These are phyloP conservation scores for Mycena haematopus DNA, from an alignment of 768 basidiomycete species.

Conservation along the genomic window DNA sequence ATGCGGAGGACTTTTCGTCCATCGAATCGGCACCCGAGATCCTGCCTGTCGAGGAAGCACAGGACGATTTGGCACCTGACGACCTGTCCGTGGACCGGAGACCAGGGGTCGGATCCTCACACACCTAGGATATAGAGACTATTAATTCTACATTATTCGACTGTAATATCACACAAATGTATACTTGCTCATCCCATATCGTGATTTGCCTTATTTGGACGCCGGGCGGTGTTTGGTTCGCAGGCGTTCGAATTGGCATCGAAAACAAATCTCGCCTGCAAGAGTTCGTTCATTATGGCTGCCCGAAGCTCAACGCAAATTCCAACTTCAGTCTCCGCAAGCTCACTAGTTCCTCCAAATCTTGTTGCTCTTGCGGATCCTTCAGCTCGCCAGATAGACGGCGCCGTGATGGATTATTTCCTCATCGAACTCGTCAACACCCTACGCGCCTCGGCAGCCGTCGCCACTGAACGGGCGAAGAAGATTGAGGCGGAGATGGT, in stretches of 20 bases:
- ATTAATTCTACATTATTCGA: constrained; percentile 18
- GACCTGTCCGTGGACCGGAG: neutral
- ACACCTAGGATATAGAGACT: constrained; percentile 4
- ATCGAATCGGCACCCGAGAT: too few species aligned
- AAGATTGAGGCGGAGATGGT: constrained; percentile 81
- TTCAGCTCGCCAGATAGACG: constrained; percentile 65
- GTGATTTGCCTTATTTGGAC: neutral
- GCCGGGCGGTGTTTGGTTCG: constrained; percentile 2
- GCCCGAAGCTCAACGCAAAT: constrained; percentile 42
- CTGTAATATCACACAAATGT: constrained; percentile 18
- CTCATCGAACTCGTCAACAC: constrained; percentile 81
- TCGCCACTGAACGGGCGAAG: constrained; percentile 71
- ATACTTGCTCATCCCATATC: constrained; percentile 18
- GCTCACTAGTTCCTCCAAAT: constrained; percentile 34
- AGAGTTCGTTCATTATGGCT: constrained; percentile 34
- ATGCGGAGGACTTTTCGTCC: too few species aligned
- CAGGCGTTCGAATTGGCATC: neutral
- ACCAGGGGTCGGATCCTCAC: neutral
- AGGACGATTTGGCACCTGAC: neutral
- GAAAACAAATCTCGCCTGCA: constrained; percentile 12
- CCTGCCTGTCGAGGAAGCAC: neutral
- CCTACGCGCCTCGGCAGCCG: constrained; percentile 73
- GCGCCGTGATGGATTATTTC: constrained; percentile 82
- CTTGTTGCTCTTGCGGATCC: constrained; percentile 71
- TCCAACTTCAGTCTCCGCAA: constrained; percentile 33